These are phyloP conservation scores for Oryza brachyantha DNA, from an alignment of 176 grass and related monocot species.

Conservation along the genomic window DNA sequence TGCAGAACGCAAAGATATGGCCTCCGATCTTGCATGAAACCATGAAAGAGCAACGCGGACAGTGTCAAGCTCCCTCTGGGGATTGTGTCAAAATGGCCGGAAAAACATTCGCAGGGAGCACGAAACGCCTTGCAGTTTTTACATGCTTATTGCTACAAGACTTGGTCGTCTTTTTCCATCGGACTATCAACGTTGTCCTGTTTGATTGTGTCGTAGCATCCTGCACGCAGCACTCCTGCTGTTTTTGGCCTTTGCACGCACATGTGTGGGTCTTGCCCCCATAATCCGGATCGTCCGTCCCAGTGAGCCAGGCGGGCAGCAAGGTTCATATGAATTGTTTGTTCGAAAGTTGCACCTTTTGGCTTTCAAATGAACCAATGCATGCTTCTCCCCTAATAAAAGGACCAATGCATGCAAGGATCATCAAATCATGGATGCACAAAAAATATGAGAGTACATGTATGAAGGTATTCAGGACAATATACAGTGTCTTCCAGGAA, in stretches of 20 bases:
- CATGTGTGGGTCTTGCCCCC: conserved; percentile 4
- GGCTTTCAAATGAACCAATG: background rate
- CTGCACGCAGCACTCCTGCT: background rate
- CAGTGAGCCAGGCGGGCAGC: background rate
- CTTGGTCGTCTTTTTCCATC: background rate
- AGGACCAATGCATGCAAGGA: background rate
- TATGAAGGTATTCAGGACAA: background rate
- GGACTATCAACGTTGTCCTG: background rate
- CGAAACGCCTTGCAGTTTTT: background rate
- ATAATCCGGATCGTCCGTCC: background rate
- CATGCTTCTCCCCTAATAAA: too few relatives aligned
- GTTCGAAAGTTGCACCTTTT: background rate
- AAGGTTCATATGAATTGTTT: background rate
- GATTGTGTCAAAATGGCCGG: background rate
- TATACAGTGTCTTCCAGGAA: background rate
- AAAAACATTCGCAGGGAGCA: conserved; percentile 8
- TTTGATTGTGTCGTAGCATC: background rate
- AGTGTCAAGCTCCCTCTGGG: background rate
- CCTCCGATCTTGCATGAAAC: background rate
- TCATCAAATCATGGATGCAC: too few relatives aligned
- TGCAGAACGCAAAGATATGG: background rate
- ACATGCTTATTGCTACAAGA: background rate
- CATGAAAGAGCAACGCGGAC: conserved; percentile 1
- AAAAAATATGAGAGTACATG: background rate
- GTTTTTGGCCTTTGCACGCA: background rate